These are phyloP conservation scores for Volutella citrinella DNA, from an alignment of 2,329 filamentous ascomycete genomes.

Conservation along the genomic window DNA sequence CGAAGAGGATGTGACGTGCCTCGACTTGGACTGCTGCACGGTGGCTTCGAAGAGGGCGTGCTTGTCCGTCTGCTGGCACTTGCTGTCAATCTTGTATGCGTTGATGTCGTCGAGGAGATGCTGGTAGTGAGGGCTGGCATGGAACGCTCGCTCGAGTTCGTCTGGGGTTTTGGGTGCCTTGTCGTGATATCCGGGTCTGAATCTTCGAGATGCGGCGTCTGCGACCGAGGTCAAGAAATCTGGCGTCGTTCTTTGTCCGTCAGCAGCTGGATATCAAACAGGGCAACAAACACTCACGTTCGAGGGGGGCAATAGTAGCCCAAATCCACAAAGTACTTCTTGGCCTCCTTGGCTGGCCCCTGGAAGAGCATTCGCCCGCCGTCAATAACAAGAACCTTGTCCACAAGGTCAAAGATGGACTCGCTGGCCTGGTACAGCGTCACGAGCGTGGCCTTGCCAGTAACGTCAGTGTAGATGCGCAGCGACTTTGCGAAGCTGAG, in stretches of 20 bases:
- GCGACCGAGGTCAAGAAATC: slow-evolving; percentile 75
- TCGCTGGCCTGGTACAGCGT: slow-evolving; percentile 66
- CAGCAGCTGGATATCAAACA: no score
- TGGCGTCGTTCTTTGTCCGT: no score
- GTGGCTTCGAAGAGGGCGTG: slow-evolving; percentile 3
- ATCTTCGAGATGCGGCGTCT: slow-evolving; percentile 65
- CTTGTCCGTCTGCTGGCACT: slow-evolving; percentile 20
- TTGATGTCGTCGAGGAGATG: slow-evolving; percentile 55
- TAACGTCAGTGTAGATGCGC: slow-evolving; percentile 60
- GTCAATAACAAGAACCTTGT: slow-evolving; percentile 69
- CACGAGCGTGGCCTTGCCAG: slow-evolving; percentile 61
- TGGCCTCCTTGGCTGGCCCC: slow-evolving; percentile 57
- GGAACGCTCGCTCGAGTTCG: slow-evolving; percentile 64
- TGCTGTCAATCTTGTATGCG: slow-evolving; percentile 37
- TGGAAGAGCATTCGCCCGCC: slow-evolving; percentile 64
- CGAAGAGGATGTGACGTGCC: slow-evolving; percentile 5
- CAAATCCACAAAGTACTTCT: slow-evolving; percentile 62
- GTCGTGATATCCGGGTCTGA: slow-evolving; percentile 59
- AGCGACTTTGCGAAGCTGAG: slow-evolving; percentile 62
- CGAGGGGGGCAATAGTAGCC: slow-evolving; percentile 51
- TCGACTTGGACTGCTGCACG: slow-evolving; percentile 5
- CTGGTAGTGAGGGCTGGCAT: slow-evolving; percentile 56
- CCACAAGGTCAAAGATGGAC: slow-evolving; percentile 62
- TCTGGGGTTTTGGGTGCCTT: slow-evolving; percentile 65
- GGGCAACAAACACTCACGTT: slow-evolving; percentile 6